Conservation (phyloP, 352 stramenopile species). For the Phytophthora ohioensis region DNA sequence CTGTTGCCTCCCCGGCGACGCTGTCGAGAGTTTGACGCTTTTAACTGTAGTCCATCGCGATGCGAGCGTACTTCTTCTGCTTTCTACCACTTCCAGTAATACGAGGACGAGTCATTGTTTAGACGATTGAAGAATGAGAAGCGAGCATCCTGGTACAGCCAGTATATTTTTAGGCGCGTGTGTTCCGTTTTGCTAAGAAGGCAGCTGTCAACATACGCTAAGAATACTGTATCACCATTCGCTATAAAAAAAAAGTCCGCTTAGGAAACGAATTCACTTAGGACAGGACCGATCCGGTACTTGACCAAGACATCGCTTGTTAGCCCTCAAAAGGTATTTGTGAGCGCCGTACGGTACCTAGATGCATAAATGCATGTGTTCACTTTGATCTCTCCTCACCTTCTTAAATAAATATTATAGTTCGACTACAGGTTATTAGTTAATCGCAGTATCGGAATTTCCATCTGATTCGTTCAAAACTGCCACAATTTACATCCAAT, state of each 20-base stretch:
- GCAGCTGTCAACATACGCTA: background rate
- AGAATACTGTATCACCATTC: background rate
- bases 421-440: no score
- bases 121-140: background rate
- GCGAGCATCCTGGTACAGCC: background rate
- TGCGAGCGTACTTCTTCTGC: background rate
- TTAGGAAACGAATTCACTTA: background rate
- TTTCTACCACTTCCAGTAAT: background rate
- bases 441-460: no score
- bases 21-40: background rate
- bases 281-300: conserved; percentile 1
- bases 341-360: no score
- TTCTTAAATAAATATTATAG: no score
- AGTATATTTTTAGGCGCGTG: background rate
- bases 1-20: background rate
- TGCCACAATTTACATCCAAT: background rate
- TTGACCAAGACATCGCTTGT: background rate
- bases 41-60: background rate
- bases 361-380: no score
- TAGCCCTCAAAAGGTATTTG: no score
- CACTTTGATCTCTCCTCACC: no score
- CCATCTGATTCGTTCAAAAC: no score
- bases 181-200: background rate
- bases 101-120: conserved; percentile 3
- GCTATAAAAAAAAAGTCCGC: background rate